Percentiles rank a stretch among this genome's conserved stretches.
Evolutionary conservation across 768 basidiomycete species (phyloP).

Genomic region (Wakefieldia striispora): DNA sequence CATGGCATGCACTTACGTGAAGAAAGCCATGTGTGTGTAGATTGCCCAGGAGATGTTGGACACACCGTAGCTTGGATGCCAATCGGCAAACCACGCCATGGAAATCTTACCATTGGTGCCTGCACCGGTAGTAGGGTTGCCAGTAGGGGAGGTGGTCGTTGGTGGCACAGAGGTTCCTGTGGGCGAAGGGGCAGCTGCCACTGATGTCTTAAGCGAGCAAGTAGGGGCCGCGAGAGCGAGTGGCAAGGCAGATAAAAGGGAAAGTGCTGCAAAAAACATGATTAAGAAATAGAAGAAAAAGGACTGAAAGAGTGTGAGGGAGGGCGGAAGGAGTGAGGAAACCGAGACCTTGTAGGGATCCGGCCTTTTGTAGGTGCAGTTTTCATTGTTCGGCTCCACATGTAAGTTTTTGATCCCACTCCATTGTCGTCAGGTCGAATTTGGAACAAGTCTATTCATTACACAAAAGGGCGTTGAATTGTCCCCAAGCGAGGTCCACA

Average conservation of each 20-base stretch:
- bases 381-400: slow-evolving; percentile 11
- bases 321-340: not conserved
- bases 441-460: slow-evolving; percentile 3
- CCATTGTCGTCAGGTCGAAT: slow-evolving; percentile 4
- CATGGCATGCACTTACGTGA: slow-evolving; percentile 39
- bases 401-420: not conserved
- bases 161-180: not conserved
- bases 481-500: too few species aligned
- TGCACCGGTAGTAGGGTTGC: slow-evolving; percentile 16
- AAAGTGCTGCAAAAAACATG: slow-evolving; percentile 22
- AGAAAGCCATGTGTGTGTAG: slow-evolving; percentile 68
- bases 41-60: slow-evolving; percentile 59
- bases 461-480: too few species aligned
- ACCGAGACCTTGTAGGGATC: not conserved
- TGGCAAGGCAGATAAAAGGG: slow-evolving; percentile 23
- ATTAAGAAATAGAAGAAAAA: not conserved
- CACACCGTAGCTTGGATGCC: slow-evolving; percentile 51
- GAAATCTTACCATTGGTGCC: slow-evolving; percentile 38
- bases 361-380: slow-evolving; percentile 12
- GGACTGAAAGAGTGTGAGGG: slow-evolving; percentile 18
- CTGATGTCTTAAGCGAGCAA: slow-evolving; percentile 17
- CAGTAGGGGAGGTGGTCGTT: slow-evolving; percentile 5
- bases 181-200: slow-evolving; percentile 1
- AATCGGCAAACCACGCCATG: slow-evolving; percentile 71
- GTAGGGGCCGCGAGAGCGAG: slow-evolving; percentile 30